Evolutionary conservation across 192 early-diverging fungal genomes (phyloP), one percentile per base, ranked within the genome.

Genomic region (Coemansia sp.): DNA sequence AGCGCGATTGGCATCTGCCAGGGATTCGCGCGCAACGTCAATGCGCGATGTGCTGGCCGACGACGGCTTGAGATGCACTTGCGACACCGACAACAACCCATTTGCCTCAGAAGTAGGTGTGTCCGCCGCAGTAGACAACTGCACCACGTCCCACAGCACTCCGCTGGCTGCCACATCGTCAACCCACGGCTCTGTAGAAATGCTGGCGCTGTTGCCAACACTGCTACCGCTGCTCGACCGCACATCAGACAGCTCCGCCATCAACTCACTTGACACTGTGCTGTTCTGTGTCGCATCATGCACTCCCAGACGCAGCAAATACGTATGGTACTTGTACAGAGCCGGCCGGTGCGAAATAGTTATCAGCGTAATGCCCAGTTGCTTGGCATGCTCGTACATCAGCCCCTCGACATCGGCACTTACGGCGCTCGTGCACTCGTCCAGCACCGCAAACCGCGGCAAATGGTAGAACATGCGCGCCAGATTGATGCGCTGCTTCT

Each of bases 241-340:
- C 26, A 28, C 25, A 25, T 46, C 40, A 17, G 40, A 23, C 19
- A 46, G n/a, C 36, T 59, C 56, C 9, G 22, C 31, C 46, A 58
- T 34, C 31, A 52, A 23, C 10, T 44, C 15, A 23, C 42, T 60
- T 3, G 62, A 55, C 9, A 55, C 48, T 1, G 51, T 58, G 20
- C n/a, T 5, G 5, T 61, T 28, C 6, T 20, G 5, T 19, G 9
- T 5, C 22, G 56, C 31, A 25, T 71, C 68, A 55, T 50, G 59
- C 12, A 71, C 65, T 21, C 78, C 97, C 70, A 96, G 95, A 74
- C 93, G 85, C 62, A 95, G 82, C 66, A 97, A 86, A 64, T 83
- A 93, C 60, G 93, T 93, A 76, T 99, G 97, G 80, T 99, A 96
- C 78, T 96, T 94, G 89, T 91, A 96, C 44, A 99, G 78, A 6